Evolutionary conservation across 306 rosid genomes (phyloP), one percentile per base, ranked within the genome.

Genomic region (Aeschynomene evenia): DNA sequence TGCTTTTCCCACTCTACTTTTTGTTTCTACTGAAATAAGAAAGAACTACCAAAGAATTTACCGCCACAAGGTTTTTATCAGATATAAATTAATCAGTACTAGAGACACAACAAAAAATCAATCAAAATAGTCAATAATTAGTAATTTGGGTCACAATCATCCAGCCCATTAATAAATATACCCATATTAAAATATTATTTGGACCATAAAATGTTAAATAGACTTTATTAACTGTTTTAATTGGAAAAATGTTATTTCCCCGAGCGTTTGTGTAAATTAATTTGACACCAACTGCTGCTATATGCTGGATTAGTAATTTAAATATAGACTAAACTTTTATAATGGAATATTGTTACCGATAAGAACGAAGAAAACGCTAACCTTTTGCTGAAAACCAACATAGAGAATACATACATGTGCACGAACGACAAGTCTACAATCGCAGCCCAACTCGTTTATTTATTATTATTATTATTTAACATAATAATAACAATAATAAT

Each of bases 21-120:
- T 57, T 71, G 18, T 48, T 59, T 71, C 67, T 63, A 42, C 13
- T 71, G 52, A 22, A 48, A 9, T 18, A 8, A 51, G 43, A 49
- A 61, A 33, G 5, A 28, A 28, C 19, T n/a, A 33, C 26, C 62
- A 19, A 29, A 31, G 1, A 22, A 9, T 36, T 29, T 6, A 13
- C 31, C 45, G 58, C 36, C 21, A 71, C 33, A 55, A 4, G 37
- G 11, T 63, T 63, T n/a, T 8, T 9, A 21, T 68, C 10, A 7
- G 19, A 68, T 50, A 13, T n/a, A n/a, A n/a, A n/a, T n/a, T n/a
- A n/a, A n/a, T n/a, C n/a, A n/a, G n/a, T n/a, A n/a, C n/a, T n/a
- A n/a, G n/a, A n/a, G n/a, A n/a, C n/a, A n/a, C n/a, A n/a, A n/a
- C n/a, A n/a, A n/a, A n/a, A n/a, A n/a, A n/a, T n/a, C n/a, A n/a